A percentile compares a stretch with the other conserved stretches of the same genome.
phyloP scores from a whole-genome alignment of 2,329 filamentous ascomycete genomes.

The Clonostachys byssicola region DNA sequence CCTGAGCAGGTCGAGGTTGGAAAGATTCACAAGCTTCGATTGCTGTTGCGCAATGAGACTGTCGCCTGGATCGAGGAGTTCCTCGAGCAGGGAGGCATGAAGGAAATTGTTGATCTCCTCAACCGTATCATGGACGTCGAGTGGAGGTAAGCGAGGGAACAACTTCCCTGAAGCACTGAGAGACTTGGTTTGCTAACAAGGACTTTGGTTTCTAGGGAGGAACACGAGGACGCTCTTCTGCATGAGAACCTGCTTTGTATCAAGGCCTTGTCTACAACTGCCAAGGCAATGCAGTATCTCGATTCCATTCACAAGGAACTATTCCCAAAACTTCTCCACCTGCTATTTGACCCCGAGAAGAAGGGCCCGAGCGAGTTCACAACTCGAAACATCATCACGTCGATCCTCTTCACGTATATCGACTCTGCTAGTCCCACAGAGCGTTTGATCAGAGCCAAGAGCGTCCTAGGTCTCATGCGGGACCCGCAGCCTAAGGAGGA shows the following conservation, averaged over 20 bases:
- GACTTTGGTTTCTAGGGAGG: conserved; percentile 56
- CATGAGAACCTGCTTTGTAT: conserved; percentile 91
- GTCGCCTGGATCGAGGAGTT: conserved; percentile 94
- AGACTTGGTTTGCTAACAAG: conserved; percentile 7
- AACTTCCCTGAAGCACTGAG: no score
- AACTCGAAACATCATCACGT: conserved; percentile 85
- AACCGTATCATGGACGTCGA: conserved; percentile 94
- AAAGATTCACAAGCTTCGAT: conserved; percentile 86
- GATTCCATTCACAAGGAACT: conserved; percentile 74
- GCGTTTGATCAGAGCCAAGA: conserved; percentile 63
- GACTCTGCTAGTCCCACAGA: conserved; percentile 60
- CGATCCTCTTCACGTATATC: conserved; percentile 84
- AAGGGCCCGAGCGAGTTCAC: conserved; percentile 97
- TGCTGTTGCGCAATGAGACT: conserved; percentile 89
- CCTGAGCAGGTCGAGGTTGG: conserved; percentile 88
- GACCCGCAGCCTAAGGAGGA: conserved; percentile 76
- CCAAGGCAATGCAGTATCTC: conserved; percentile 77
- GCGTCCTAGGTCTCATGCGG: conserved; percentile 74
- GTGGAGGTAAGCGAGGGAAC: conserved; percentile 67
- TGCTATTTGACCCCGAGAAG: conserved; percentile 97
- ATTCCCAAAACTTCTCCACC: conserved; percentile 79
- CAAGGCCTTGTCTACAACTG: conserved; percentile 91
- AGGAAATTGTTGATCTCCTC: conserved; percentile 79
- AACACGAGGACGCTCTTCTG: conserved; percentile 89
- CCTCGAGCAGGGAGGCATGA: conserved; percentile 85